A percentile compares a stretch with the other conserved stretches of the same genome.
phyloP scores from a whole-genome alignment of 2,329 filamentous ascomycete species.

The Bipolaris cookei region DNA sequence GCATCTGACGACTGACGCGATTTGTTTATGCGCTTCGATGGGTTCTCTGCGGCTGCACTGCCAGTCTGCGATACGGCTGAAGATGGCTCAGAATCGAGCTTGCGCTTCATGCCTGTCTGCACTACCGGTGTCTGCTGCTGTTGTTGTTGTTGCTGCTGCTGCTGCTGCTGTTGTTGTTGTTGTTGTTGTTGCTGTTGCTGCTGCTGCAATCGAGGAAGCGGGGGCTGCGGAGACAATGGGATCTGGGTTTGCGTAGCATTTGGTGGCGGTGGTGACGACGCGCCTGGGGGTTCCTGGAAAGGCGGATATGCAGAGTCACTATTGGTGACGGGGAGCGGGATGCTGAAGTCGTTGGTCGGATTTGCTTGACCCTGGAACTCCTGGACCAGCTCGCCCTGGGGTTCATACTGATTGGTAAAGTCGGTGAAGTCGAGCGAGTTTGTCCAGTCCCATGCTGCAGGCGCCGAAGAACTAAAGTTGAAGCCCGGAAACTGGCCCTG shows the following conservation, averaged over 20 bases:
- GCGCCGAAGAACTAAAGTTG: constrained; percentile 33
- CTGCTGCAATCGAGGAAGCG: constrained; percentile 16
- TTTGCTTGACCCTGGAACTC: constrained; percentile 42
- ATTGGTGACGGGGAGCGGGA: constrained; percentile 39
- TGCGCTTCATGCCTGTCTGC: constrained; percentile 47
- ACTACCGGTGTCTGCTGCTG: constrained; percentile 26
- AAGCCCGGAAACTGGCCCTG: constrained; percentile 25
- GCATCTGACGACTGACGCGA: constrained; percentile 43
- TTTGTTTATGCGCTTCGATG: constrained; percentile 43
- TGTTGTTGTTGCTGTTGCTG: constrained; percentile 6
- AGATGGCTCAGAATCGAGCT: constrained; percentile 42
- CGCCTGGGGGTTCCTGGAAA: constrained; percentile 24
- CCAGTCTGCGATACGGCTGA: constrained; percentile 34
- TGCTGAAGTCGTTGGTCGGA: constrained; percentile 47
- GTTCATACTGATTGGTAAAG: constrained; percentile 50
- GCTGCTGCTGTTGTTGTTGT: constrained; percentile 1
- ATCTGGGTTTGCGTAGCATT: constrained; percentile 29
- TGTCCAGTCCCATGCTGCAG: constrained; percentile 50
- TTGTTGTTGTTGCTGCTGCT: too few species aligned
- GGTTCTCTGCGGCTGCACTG: constrained; percentile 25
- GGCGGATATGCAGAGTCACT: constrained; percentile 29
- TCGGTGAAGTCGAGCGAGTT: constrained; percentile 43
- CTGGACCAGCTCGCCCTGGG: constrained; percentile 54
- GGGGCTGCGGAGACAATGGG: constrained; percentile 28
- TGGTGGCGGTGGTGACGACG: constrained; percentile 19